phyloP scores from a whole-genome alignment of 495 filamentous ascomycete species.

The Neurospora tetraspora region DNA sequence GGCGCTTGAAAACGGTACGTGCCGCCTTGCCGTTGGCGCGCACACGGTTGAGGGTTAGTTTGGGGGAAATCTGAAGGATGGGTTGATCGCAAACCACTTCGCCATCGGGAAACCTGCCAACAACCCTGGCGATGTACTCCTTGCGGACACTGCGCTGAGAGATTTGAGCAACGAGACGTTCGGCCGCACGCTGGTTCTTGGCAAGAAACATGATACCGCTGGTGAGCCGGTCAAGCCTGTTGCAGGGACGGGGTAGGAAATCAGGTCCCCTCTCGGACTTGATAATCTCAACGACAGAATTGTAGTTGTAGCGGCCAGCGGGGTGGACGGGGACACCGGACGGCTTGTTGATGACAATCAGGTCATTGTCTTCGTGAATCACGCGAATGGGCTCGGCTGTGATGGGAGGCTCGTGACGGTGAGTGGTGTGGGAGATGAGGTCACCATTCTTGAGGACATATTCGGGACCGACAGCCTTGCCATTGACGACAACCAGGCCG shows the following conservation, averaged over 20 bases:
- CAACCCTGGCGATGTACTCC: constrained; percentile 87
- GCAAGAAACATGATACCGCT: constrained; percentile 97
- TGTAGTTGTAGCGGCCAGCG: constrained; percentile 90
- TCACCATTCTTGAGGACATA: constrained; percentile 47
- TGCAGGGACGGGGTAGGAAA: constrained; percentile 74
- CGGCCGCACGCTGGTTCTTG: constrained; percentile 71
- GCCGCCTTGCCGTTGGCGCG: constrained; percentile 86
- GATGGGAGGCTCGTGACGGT: constrained; percentile 92
- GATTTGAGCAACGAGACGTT: constrained; percentile 61
- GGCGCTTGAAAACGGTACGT: constrained; percentile 76
- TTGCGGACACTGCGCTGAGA: constrained; percentile 71
- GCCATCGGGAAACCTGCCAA: constrained; percentile 77
- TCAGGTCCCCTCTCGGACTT: constrained; percentile 59
- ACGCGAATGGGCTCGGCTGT: constrained; percentile 68
- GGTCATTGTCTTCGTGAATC: constrained; percentile 80
- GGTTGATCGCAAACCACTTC: constrained; percentile 85
- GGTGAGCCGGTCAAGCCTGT: constrained; percentile 86
- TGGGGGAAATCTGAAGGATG: constrained; percentile 87
- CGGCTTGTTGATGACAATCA: constrained; percentile 95
- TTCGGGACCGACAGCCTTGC: constrained; percentile 45
- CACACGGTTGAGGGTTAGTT: constrained; percentile 87
- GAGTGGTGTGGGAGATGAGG: constrained; percentile 82
- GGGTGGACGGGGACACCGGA: constrained; percentile 91
- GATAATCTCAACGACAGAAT: constrained; percentile 89
- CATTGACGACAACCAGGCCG: constrained; percentile 66